Evolutionary conservation across 2,329 filamentous ascomycete genomes (phyloP), one percentile per base, ranked within the genome.

Genomic region (Talaromyces rugulosus): DNA sequence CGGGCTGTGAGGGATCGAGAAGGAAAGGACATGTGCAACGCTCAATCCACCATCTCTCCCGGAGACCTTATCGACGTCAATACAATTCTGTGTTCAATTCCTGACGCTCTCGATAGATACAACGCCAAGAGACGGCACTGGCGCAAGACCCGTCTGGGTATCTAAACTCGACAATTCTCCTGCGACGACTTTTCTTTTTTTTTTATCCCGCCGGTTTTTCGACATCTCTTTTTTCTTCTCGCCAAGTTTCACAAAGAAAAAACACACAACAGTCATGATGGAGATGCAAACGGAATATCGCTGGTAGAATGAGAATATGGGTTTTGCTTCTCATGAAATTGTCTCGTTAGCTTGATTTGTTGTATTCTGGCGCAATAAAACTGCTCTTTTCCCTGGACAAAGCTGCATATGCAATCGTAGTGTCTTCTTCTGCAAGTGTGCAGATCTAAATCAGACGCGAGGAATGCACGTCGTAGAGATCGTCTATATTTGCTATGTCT

Each of bases 51-150:
- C 18, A 56, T 56, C 33, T n/a, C 54, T 56, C 33, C 16, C 31
- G 8, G 12, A 23, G 18, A 31, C 54, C 7, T 27, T 36, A 16
- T n/a, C 36, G 14, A 27, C 33, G 14, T 56, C 54, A 36, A 40
- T 31, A 16, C 18, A 31, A 55, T 7, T 6, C 23, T 27, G 33
- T 51, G 42, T 28, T 57, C 16, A 57, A 16, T 4, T 47, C 23
- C 53, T n/a, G 47, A 34, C 18, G 16, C 31, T 27, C n/a, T 33
- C 27, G 33, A 74, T 80, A 99, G 95, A 85, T 99, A 99, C 89
- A 99, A 99, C 87, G 93, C 95, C 77, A 99, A 99, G 91, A 87
- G 95, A 83, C 91, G 95, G 85, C 95, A 99, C 82, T 99, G 95
- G 95, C 92, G 95, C 86, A 99, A 99, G 94, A 98, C 95, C 80